Percentiles rank a stretch among this genome's conserved stretches.
Conservation (phyloP, 345 rosid species). For the Eucalyptus cladocalyx region DNA sequence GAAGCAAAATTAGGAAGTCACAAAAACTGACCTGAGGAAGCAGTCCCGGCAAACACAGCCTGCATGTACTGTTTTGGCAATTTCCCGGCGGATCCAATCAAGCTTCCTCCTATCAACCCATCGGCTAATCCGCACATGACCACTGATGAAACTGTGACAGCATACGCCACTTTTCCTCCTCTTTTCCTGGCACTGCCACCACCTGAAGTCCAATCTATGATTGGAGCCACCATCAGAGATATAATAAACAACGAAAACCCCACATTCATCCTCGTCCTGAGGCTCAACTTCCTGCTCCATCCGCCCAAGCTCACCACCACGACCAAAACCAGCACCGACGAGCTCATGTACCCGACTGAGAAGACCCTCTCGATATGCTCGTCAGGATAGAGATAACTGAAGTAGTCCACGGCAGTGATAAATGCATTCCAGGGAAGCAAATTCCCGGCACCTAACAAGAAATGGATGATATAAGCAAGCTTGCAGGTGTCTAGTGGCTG, state of each 20-base stretch:
- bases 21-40: conserved; percentile 63
- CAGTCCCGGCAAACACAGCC: conserved; percentile 92
- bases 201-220: conserved; percentile 47
- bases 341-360: conserved; percentile 83
- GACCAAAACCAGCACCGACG: conserved; percentile 57
- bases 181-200: conserved; percentile 1
- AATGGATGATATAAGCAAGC: conserved; percentile 71
- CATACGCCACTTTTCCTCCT: conserved; percentile 22
- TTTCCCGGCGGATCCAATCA: conserved; percentile 80
- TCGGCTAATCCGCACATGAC: conserved; percentile 78
- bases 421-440: conserved; percentile 95
- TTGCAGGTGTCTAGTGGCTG: conserved; percentile 45
- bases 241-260: conserved; percentile 70
- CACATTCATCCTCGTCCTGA: conserved; percentile 57
- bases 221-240: conserved; percentile 59
- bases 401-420: conserved; percentile 87
- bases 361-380: conserved; percentile 78
- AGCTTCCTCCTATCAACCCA: conserved; percentile 79
- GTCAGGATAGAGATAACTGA: conserved; percentile 51
- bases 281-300: conserved; percentile 42
- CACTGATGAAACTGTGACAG: conserved; percentile 46
- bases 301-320: conserved; percentile 43
- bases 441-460: conserved; percentile 88
- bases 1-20: neutral
- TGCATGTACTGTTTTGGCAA: conserved; percentile 92